Base-by-base conservation (phyloP, 371 early-diverging fungal genomes). In the Smittium culicis region DNA sequence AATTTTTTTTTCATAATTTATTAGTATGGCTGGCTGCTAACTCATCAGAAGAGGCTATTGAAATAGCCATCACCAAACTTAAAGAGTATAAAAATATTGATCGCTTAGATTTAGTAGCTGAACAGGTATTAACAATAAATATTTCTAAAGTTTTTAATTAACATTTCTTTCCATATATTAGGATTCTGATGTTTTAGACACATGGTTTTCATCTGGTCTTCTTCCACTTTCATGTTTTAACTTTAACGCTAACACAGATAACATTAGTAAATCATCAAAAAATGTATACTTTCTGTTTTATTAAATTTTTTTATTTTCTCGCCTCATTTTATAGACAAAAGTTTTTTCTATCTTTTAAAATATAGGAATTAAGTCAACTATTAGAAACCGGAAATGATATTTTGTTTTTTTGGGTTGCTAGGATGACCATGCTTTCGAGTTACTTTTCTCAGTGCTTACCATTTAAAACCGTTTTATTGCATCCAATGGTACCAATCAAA, bases 301-400 rank as follows among this genome's bases (percentile, higher is more conserved):
- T n/a, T n/a, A n/a, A n/a, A n/a, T n/a, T n/a, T n/a, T n/a, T n/a
- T n/a, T n/a, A n/a, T n/a, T n/a, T n/a, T n/a, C n/a, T n/a, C n/a
- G n/a, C n/a, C n/a, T n/a, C n/a, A n/a, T n/a, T n/a, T n/a, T n/a
- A n/a, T n/a, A n/a, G n/a, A n/a, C n/a, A n/a, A n/a, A n/a, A n/a
- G n/a, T n/a, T n/a, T n/a, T n/a, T n/a, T n/a, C n/a, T n/a, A n/a
- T n/a, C n/a, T n/a, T n/a, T n/a, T n/a, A n/a, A n/a, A n/a, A n/a
- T n/a, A 27, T 28, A 16, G 30, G 64, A 71, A 0, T 67, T 77
- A 27, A 87, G 89, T 65, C 79, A 87, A 29, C 70, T 99, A 14
- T 83, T 99, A 72, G 99, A 99, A 77, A 99, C 99, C 30, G 99
- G 99, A 0, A 86, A 83, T 70, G 99, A 99, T 79, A 99, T 99